These are phyloP conservation scores for Parietaria judaica DNA, from an alignment of 306 rosid genomes.

Conservation along the genomic window DNA sequence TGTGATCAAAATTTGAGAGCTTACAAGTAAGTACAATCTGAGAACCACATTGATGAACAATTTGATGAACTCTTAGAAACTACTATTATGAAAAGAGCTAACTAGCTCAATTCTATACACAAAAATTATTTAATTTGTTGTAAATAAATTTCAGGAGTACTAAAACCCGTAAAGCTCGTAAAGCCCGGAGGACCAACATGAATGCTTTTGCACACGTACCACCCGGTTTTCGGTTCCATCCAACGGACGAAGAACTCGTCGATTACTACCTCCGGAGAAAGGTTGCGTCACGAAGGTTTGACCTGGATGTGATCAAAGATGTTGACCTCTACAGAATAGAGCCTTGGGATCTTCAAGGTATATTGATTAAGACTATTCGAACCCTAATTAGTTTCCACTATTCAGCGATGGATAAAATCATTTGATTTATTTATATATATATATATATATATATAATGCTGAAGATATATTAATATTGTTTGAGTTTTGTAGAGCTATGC, in stretches of 20 bases:
- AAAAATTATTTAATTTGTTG: not conserved
- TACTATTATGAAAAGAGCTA: no score
- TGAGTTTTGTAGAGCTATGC: constrained; percentile 52
- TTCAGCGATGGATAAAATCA: not conserved
- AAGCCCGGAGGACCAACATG: constrained; percentile 26
- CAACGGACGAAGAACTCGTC: constrained; percentile 94
- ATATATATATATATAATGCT: no score
- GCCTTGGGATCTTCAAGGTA: constrained; percentile 98
- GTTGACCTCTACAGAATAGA: constrained; percentile 92
- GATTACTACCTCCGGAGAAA: constrained; percentile 88
- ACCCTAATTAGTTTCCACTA: not conserved
- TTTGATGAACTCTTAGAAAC: no score
- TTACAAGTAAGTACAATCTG: no score
- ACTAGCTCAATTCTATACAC: no score
- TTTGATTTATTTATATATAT: not conserved
- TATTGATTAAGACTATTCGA: not conserved
- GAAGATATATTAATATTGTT: not conserved
- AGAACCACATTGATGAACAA: no score
- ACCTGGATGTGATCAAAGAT: constrained; percentile 82
- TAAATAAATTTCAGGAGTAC: constrained; percentile 37
- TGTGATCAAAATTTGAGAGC: no score
- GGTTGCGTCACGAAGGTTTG: constrained; percentile 61
- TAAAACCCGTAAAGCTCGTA: not conserved
- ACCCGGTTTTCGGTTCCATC: constrained; percentile 95
- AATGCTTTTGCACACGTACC: constrained; percentile 64